Evolutionary conservation across 345 rosid species (phyloP).

Genomic region (Atalantia buxifolia): DNA sequence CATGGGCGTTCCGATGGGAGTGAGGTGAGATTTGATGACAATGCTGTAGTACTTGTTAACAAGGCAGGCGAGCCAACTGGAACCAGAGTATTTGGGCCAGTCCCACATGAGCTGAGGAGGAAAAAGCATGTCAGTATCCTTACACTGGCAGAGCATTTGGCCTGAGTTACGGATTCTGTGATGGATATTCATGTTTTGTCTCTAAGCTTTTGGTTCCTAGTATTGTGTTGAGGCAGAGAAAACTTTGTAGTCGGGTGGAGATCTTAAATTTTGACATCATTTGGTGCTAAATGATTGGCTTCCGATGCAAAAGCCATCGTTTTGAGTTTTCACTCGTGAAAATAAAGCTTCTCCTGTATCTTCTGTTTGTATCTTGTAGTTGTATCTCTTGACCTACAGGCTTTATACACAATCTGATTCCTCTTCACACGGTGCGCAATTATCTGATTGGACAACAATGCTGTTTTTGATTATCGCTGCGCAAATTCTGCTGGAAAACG

Average conservation of each 20-base stretch:
- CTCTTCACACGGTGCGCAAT: not conserved
- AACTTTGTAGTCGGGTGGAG: not conserved
- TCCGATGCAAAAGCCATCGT: not conserved
- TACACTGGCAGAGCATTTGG: constrained; percentile 78
- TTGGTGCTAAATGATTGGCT: not conserved
- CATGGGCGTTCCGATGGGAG: constrained; percentile 86
- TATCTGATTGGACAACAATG: not conserved
- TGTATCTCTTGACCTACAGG: not conserved
- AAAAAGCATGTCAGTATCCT: constrained; percentile 83
- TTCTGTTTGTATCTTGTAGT: not conserved
- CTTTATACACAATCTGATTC: not conserved
- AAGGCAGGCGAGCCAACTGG: constrained; percentile 77
- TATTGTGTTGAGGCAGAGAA: not conserved
- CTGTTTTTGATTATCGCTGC: not conserved
- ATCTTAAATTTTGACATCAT: not conserved
- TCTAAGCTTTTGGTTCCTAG: not conserved
- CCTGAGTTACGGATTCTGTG: constrained; percentile 33
- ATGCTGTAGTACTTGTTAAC: constrained; percentile 76
- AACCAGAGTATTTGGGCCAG: constrained; percentile 83
- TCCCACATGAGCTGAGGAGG: constrained; percentile 93
- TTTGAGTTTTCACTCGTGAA: not conserved
- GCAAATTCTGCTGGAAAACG: too few species aligned
- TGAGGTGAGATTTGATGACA: constrained; percentile 88
- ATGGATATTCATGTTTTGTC: not conserved
- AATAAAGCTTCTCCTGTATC: not conserved